Evolutionary conservation across 2,329 filamentous ascomycete genomes (phyloP), one percentile per base, ranked within the genome.

Genomic region (Nemania sp.): DNA sequence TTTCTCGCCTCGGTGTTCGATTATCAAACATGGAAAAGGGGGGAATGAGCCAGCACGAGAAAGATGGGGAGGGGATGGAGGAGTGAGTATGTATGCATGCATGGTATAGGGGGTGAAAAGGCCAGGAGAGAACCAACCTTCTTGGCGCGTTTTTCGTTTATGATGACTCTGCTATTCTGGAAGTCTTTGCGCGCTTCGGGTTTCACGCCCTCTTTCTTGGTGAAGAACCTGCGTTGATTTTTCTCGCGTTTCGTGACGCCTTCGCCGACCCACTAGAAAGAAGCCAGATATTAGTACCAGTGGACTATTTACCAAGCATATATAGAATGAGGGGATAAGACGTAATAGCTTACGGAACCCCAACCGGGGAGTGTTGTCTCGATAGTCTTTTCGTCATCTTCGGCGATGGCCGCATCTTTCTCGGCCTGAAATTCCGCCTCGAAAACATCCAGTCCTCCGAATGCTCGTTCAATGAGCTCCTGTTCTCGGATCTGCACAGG

Each of bases 331-430:
- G 21, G 37, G 13, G 48, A 21, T 2, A 18, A 15, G 43, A 39
- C 15, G 46, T 97, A 5, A 46, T 57, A 20, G 60, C 62, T 65
- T 60, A 65, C 62, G 70, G 83, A 88, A 66, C 95, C 95, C 95
- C 95, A 99, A 47, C 95, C 95, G 0, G 92, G 92, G 5, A 99
- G 82, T n/a, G 90, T 90, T 66, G 89, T 90, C 73, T 94, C 92
- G 32, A 92, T 78, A 57, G 91, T 80, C 76, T 95, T 90, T 72
- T 96, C 90, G 67, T 90, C 92, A 17, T 91, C 90, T 32, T 85
- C 83, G 17, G 87, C 85, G 1, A 85, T 80, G 51, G 61, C 61
- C 7, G 86, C 85, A 15, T 81, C 83, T 78, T 98, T 98, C 72
- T 98, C 93, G 39, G 82, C 82, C 59, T 86, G 85, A 72, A 98